These are phyloP conservation scores for Cerioporus squamosus DNA, from an alignment of 1,284 basidiomycete genomes.

Conservation along the genomic window DNA sequence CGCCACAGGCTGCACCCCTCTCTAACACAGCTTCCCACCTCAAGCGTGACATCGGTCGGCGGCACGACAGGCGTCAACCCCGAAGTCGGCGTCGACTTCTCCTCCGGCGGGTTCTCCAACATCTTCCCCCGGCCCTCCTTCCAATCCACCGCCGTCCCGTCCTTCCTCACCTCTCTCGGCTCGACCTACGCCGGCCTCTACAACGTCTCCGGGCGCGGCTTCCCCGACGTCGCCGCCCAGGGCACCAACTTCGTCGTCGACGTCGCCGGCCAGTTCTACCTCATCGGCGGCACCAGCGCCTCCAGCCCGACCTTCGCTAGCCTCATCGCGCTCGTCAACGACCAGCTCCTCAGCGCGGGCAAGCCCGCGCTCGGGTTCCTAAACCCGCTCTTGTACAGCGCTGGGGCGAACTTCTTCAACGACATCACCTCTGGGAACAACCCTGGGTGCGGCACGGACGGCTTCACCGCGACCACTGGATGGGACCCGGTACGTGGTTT, in stretches of 20 bases:
- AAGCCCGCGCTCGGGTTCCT: slow-evolving; percentile 59
- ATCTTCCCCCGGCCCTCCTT: slow-evolving; percentile 44
- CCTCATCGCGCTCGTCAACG: slow-evolving; percentile 64
- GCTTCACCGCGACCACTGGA: slow-evolving; percentile 37
- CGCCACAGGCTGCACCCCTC: not conserved
- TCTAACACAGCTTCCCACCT: not conserved
- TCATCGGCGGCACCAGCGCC: slow-evolving; percentile 37
- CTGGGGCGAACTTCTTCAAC: slow-evolving; percentile 15
- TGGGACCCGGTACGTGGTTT: slow-evolving; percentile 37
- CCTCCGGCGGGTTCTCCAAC: slow-evolving; percentile 50
- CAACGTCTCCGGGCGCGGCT: slow-evolving; percentile 28
- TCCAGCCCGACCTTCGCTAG: slow-evolving; percentile 46
- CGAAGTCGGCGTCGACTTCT: slow-evolving; percentile 49
- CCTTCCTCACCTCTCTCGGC: slow-evolving; percentile 27
- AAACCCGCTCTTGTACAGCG: slow-evolving; percentile 47
- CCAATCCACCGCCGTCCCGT: slow-evolving; percentile 37
- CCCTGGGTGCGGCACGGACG: slow-evolving; percentile 36
- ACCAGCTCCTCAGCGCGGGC: slow-evolving; percentile 47
- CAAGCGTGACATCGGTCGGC: slow-evolving; percentile 62
- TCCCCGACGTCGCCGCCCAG: slow-evolving; percentile 27
- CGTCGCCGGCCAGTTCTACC: slow-evolving; percentile 47
- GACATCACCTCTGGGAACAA: slow-evolving; percentile 21
- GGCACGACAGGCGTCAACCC: slow-evolving; percentile 48
- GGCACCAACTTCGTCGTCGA: slow-evolving; percentile 25
- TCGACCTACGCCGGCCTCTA: slow-evolving; percentile 17